Evolutionary conservation across 306 rosid genomes (phyloP), one percentile per base, ranked within the genome.

Genomic region (Hippophae rhamnoides): DNA sequence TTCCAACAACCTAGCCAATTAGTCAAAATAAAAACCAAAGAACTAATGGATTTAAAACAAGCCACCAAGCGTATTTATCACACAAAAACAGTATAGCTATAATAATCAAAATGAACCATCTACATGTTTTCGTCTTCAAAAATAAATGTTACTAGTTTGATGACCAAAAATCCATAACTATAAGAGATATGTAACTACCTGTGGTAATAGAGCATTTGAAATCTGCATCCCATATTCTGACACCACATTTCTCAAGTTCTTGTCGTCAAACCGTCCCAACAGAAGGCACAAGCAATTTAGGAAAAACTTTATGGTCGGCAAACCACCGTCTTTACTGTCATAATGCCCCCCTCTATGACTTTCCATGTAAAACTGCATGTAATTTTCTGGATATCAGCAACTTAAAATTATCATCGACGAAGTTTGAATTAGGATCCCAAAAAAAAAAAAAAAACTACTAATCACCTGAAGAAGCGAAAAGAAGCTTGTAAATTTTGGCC

Each of bases 201-300:
- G 98, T 43, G 82, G 81, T 57, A 87, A 75, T 68, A 90, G 84
- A 76, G 69, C 62, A 13, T 77, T 77, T 43, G 89, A 79, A 60
- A 90, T 78, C 72, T 73, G 74, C 78, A 73, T 77, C 71, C 89
- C 95, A 63, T 77, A 57, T 65, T 87, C 98, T 8, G 79, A 68
- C 62, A 85, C 43, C 9, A 69, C 63, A 59, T 74, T 72, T 74
- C 79, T 89, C 74, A 87, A 76, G 66, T 69, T 83, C 78, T 81
- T 85, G 72, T 65, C 47, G 62, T 81, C 90, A 57, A 85, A 78
- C 59, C 92, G 85, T 47, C 98, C 98, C 76, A 90, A 69, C 18
- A 87, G 69, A 63, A 90, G 82, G 87, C 92, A 87, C 69, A 90
- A 72, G 71, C 98, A 90, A 69, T 78, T 90, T 66, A 87, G 69